These are phyloP conservation scores for Aechmea fasciata DNA, from an alignment of 176 grass and related monocot species.

Conservation along the genomic window DNA sequence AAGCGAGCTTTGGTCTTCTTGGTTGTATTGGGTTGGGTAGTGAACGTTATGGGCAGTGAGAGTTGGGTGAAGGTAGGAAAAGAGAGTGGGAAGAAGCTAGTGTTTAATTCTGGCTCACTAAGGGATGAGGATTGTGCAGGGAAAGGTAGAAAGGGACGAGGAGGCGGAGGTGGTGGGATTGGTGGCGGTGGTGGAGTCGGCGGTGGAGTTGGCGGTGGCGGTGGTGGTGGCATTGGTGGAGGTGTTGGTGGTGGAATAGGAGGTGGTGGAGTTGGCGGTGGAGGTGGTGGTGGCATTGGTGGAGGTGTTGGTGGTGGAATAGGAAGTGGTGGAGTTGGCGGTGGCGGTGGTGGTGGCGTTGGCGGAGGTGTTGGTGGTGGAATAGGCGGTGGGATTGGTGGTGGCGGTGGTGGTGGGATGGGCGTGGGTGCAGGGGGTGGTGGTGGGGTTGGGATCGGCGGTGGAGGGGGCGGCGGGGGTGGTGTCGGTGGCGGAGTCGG, in stretches of 20 bases:
- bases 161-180: neutral
- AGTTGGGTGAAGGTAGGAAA: neutral
- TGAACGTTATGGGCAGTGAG: conserved; percentile 1
- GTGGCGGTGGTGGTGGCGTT: neutral
- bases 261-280: neutral
- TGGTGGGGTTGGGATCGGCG: neutral
- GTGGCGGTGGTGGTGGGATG: conserved; percentile 3
- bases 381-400: neutral
- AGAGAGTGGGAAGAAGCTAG: neutral
- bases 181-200: conserved; percentile 9
- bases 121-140: conserved; percentile 18
- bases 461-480: neutral
- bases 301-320: conserved; percentile 9
- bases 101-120: neutral
- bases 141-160: conserved; percentile 17
- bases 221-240: neutral
- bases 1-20: conserved; percentile 9
- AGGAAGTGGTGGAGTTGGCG: conserved; percentile 1
- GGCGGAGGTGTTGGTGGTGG: conserved; percentile 12
- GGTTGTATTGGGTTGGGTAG: conserved; percentile 12
- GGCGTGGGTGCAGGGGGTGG: conserved; percentile 2
- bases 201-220: neutral
- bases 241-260: conserved; percentile 1
- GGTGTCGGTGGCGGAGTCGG: neutral
- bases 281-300: neutral